Evolutionary conservation across 164 flowering plant species (phyloP), one percentile per base, ranked within the genome.

Genomic region (Houttuynia cordata): DNA sequence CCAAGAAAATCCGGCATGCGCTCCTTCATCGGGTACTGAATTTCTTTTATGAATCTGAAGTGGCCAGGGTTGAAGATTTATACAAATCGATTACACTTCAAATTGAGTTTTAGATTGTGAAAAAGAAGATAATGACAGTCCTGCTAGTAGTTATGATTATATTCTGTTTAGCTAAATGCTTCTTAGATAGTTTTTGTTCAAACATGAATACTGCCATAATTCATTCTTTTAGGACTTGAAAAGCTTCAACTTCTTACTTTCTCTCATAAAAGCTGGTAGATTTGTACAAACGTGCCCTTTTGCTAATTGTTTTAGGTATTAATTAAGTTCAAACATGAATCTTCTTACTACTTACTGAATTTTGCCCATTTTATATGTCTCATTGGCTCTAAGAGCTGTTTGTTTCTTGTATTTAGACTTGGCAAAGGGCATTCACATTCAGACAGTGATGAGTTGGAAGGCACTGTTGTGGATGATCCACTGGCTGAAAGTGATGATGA

Each of bases 1-100:
- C 84, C 67, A 0, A 78, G 69, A 63, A 93, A 80, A 72, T 77
- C 97, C 8, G 63, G 69, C 0, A 80, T 88, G 18, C 84, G 74
- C 55, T 90, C 99, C 63, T 80, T 93, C 71, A 88, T 90, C 87
- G 83, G 91, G 97, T 87, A 79, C 18, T 4, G 10, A 0, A 19
- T 40, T 58, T 23, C 21, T 22, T 37, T n/a, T 40, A 10, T 53
- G 49, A 12, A 45, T 45, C 12, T 45, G 49, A 12, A 10, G 0
- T 45, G 2, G 49, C 17, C 17, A 12, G 12, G 49, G 2, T n/a
- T 4, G 17, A 45, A 17, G 8, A 2, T n/a, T 17, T 45, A 12
- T 7, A 10, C 49, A 7, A 45, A 8, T 45, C 12, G 9, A 2
- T 42, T 42, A 8, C 49, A 30, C 37, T 2, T 2, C 4, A 30